Conservation (phyloP, 345 rosid genomes). For the Excoecaria cochinchinensis region DNA sequence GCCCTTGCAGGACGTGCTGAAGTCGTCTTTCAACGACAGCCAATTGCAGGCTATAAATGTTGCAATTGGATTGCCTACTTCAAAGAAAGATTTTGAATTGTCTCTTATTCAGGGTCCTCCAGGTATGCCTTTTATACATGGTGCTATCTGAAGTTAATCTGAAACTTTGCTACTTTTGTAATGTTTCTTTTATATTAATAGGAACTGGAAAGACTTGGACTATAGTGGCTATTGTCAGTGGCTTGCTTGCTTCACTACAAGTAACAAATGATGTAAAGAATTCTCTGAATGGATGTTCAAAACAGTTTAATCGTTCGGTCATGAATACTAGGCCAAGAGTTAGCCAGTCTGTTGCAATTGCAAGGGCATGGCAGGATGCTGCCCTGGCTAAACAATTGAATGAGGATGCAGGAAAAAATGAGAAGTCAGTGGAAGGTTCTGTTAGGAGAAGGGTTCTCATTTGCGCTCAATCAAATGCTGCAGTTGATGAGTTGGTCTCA, state of each 20-base stretch:
- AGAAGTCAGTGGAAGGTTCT: slow-evolving; percentile 46
- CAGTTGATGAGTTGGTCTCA: slow-evolving; percentile 95
- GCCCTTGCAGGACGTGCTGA: slow-evolving; percentile 60
- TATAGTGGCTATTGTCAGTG: slow-evolving; percentile 86
- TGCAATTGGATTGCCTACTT: slow-evolving; percentile 51
- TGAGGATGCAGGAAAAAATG: slow-evolving; percentile 48
- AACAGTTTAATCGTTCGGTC: slow-evolving; percentile 38
- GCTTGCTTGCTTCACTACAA: slow-evolving; percentile 63
- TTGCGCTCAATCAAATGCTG: slow-evolving; percentile 99
- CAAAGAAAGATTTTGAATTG: slow-evolving; percentile 56
- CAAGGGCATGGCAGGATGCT: slow-evolving; percentile 96
- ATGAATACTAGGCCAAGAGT: slow-evolving; percentile 49
- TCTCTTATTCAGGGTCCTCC: slow-evolving; percentile 99
- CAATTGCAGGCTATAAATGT: slow-evolving; percentile 79
- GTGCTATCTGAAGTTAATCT: slow-evolving; percentile 2
- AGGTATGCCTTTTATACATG: slow-evolving; percentile 44
- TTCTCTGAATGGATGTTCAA: slow-evolving; percentile 32
- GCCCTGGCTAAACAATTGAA: slow-evolving; percentile 81
- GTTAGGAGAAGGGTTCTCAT: slow-evolving; percentile 75
- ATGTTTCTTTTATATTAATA: slow-evolving; percentile 23
- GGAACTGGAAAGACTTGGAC: slow-evolving; percentile 99
- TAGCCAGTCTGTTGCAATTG: slow-evolving; percentile 67
- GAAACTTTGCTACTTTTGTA: slow-evolving; percentile 1
- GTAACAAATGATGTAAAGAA: slow-evolving; percentile 36
- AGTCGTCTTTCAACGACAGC: slow-evolving; percentile 79